These are phyloP conservation scores for Penicillium italicum DNA, from an alignment of 2,329 filamentous ascomycete species.

Conservation along the genomic window DNA sequence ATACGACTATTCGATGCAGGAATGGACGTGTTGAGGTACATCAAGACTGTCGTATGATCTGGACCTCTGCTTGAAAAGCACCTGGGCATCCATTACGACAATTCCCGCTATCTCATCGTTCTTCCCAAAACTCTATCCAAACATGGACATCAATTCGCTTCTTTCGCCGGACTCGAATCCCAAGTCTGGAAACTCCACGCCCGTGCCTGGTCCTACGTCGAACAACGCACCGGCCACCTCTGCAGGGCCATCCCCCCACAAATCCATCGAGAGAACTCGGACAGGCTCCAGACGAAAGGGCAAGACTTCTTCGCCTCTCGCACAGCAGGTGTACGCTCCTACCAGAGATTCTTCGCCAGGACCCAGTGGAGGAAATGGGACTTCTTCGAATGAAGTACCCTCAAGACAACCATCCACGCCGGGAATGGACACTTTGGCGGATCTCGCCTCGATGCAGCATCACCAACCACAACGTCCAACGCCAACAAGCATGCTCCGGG, in stretches of 20 bases:
- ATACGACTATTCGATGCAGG: slow-evolving; percentile 30
- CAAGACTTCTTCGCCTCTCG: slow-evolving; percentile 43
- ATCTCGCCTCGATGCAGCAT: slow-evolving; percentile 48
- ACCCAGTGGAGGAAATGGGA: slow-evolving; percentile 31
- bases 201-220: slow-evolving; percentile 26
- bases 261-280: slow-evolving; percentile 37
- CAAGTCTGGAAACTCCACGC: slow-evolving; percentile 35
- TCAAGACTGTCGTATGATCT: slow-evolving; percentile 29
- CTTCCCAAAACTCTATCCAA: slow-evolving; percentile 11
- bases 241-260: slow-evolving; percentile 33
- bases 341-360: slow-evolving; percentile 39
- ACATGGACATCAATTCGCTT: slow-evolving; percentile 48
- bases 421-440: slow-evolving; percentile 50
- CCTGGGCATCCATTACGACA: slow-evolving; percentile 15
- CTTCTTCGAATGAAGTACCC: slow-evolving; percentile 35
- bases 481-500: slow-evolving; percentile 35
- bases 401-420: slow-evolving; percentile 43
- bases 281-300: slow-evolving; percentile 31
- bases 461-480: slow-evolving; percentile 43
- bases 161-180: slow-evolving; percentile 45
- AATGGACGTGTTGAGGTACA: slow-evolving; percentile 37
- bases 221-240: slow-evolving; percentile 26
- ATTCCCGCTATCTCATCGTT: slow-evolving; percentile 3
- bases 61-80: slow-evolving; percentile 23
- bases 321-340: slow-evolving; percentile 42